Conservation (phyloP, 2,329 filamentous ascomycete species). For the Colletotrichum endophyticum region DNA sequence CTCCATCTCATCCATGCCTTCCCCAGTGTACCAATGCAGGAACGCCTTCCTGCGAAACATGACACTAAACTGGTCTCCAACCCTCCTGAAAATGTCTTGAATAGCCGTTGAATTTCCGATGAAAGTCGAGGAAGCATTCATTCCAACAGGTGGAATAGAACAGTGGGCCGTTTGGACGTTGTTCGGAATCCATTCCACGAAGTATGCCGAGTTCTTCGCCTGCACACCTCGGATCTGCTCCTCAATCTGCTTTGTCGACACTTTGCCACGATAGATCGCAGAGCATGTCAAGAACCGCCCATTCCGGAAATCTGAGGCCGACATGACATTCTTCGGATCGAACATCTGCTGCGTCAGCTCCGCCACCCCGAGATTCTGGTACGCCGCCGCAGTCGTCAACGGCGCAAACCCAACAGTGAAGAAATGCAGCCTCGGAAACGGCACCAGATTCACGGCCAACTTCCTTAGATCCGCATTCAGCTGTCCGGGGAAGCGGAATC, state of each 20-base stretch:
- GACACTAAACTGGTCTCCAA: slow-evolving; percentile 98
- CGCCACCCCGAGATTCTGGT: slow-evolving; percentile 96
- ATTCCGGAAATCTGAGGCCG: slow-evolving; percentile 98
- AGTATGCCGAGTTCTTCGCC: slow-evolving; percentile 99
- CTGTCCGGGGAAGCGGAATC: slow-evolving; percentile 98
- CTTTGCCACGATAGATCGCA: slow-evolving; percentile 99
- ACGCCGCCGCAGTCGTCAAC: slow-evolving; percentile 80
- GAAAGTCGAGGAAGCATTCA: slow-evolving; percentile 99
- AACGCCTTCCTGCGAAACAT: slow-evolving; percentile 99
- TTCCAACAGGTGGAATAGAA: slow-evolving; percentile 94
- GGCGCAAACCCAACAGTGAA: slow-evolving; percentile 99
- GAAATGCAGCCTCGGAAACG: slow-evolving; percentile 99
- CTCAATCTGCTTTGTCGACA: slow-evolving; percentile 99
- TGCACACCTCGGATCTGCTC: slow-evolving; percentile 99
- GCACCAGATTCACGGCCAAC: slow-evolving; percentile 99
- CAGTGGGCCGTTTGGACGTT: slow-evolving; percentile 99
- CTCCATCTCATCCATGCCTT: slow-evolving; percentile 99
- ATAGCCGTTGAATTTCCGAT: slow-evolving; percentile 99
- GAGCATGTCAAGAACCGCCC: slow-evolving; percentile 99
- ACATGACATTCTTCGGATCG: slow-evolving; percentile 99
- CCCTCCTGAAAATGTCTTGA: slow-evolving; percentile 99
- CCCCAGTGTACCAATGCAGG: slow-evolving; percentile 99
- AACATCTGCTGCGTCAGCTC: slow-evolving; percentile 99
- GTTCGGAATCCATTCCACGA: slow-evolving; percentile 99
- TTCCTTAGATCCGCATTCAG: slow-evolving; percentile 99